These are phyloP conservation scores for Yamadazyma phyllophila DNA, from an alignment of 805 yeast genomes.

Conservation along the genomic window DNA sequence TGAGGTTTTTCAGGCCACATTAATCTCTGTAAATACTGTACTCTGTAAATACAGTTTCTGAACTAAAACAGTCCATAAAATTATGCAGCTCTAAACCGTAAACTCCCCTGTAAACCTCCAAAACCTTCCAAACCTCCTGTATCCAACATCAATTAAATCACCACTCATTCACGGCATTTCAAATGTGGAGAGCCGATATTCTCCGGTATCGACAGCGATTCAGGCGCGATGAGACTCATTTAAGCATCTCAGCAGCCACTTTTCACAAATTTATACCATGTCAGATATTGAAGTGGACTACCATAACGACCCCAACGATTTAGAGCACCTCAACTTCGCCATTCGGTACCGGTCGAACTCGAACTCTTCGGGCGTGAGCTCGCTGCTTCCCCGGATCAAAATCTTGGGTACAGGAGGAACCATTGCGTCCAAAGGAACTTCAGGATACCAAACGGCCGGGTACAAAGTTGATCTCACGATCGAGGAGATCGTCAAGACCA, in stretches of 20 bases:
- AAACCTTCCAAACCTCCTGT: neutral
- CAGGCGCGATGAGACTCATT: constrained; percentile 5
- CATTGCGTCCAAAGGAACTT: constrained; percentile 41
- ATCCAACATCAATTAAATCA: neutral
- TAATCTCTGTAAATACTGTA: too few relatives aligned
- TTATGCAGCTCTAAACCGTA: neutral
- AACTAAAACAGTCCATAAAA: too few relatives aligned
- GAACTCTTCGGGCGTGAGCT: neutral
- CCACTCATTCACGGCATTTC: constrained; percentile 3
- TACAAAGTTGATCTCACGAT: constrained; percentile 42
- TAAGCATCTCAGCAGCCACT: neutral
- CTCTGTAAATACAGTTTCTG: too few relatives aligned
- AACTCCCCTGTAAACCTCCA: neutral
- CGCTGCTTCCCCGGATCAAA: constrained; percentile 32
- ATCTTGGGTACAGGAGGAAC: constrained; percentile 48
- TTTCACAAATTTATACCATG: neutral
- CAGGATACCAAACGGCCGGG: constrained; percentile 42
- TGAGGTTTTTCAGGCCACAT: too few relatives aligned
- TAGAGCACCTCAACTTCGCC: constrained; percentile 32
- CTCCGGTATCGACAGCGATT: neutral
- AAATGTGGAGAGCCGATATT: neutral
- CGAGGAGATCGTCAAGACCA: constrained; percentile 49
- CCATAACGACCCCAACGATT: constrained; percentile 24
- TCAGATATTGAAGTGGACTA: constrained; percentile 12
- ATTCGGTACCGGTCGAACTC: constrained; percentile 37